These are phyloP conservation scores for Fusarium sp. DNA, from an alignment of 2,329 filamentous ascomycete genomes.

Conservation along the genomic window DNA sequence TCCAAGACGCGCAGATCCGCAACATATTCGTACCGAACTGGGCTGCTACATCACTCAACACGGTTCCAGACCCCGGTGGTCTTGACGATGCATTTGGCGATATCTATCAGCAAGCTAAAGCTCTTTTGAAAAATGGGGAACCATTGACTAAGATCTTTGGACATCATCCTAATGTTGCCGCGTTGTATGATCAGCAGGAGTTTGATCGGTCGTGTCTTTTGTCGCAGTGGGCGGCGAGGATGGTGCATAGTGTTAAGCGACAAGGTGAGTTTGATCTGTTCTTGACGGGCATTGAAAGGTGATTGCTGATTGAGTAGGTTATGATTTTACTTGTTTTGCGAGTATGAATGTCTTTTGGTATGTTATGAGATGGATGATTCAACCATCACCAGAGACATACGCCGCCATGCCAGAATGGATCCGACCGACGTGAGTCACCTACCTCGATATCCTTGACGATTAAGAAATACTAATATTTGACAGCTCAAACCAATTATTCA, in stretches of 20 bases:
- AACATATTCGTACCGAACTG: neutral
- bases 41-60: slow-evolving; percentile 16
- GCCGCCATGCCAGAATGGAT: slow-evolving; percentile 27
- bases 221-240: slow-evolving; percentile 25
- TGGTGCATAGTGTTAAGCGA: slow-evolving; percentile 22
- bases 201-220: slow-evolving; percentile 22
- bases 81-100: slow-evolving; percentile 6
- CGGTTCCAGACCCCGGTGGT: neutral
- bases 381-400: slow-evolving; percentile 16
- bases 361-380: slow-evolving; percentile 27
- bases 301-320: no score
- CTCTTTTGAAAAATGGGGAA: neutral
- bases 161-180: neutral
- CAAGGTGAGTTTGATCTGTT: slow-evolving; percentile 6
- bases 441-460: no score
- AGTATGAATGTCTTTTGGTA: slow-evolving; percentile 23
- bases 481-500: slow-evolving; percentile 1
- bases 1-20: slow-evolving; percentile 12
- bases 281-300: no score
- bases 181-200: slow-evolving; percentile 4
- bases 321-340: slow-evolving; percentile 22
- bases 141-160: fast-evolving
- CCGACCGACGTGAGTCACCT: neutral
- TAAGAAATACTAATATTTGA: fast-evolving
- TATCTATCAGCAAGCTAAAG: neutral